Evolutionary conservation across 768 basidiomycete species (phyloP).

Genomic region (Rubroboletus satanas): DNA sequence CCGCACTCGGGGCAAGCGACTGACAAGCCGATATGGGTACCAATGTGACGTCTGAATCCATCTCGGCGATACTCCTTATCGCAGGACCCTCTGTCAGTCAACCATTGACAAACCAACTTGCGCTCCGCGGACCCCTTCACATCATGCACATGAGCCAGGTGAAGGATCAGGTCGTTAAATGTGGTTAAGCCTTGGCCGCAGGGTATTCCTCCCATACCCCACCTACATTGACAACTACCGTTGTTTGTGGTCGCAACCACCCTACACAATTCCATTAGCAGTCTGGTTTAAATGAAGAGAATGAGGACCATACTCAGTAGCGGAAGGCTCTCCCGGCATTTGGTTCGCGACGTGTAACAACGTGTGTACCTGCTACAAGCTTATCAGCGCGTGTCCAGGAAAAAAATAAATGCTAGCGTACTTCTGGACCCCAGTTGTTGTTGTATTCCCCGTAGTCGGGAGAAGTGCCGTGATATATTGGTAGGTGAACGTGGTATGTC

Average conservation of each 20-base stretch:
- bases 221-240: background rate
- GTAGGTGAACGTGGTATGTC: background rate
- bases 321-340: background rate
- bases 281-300: background rate
- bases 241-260: background rate
- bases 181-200: background rate
- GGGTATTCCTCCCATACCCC: background rate
- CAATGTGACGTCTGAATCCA: constrained; percentile 5
- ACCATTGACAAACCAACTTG: constrained; percentile 6
- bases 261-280: constrained; percentile 1
- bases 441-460: background rate
- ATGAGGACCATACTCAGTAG: background rate
- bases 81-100: background rate
- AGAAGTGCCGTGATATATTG: background rate
- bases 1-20: background rate
- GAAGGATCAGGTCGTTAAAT: constrained; percentile 6
- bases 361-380: background rate
- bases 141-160: background rate
- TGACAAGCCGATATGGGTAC: background rate
- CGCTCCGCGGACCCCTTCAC: background rate
- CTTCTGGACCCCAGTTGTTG: background rate
- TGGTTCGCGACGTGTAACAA: background rate
- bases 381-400: background rate
- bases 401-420: background rate
- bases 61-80: background rate